Evolutionary conservation across 495 filamentous ascomycete genomes (phyloP).

Genomic region (Penicillium bialowiezense): DNA sequence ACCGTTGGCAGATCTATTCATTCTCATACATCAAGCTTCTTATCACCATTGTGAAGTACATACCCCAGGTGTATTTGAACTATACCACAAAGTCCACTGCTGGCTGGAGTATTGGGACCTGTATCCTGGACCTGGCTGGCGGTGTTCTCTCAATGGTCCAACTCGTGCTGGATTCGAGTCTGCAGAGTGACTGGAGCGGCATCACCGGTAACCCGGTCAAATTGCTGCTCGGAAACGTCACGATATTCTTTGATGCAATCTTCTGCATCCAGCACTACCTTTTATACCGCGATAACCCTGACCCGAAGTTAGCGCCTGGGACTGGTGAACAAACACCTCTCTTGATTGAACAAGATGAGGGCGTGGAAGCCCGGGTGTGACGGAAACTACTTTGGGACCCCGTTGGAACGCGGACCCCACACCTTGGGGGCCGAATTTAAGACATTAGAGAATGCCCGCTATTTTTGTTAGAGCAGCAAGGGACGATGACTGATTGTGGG

Average conservation of each 20-base stretch:
- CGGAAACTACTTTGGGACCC: not conserved
- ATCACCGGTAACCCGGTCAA: conserved; percentile 91
- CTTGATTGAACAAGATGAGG: conserved; percentile 18
- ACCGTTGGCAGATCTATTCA: conserved; percentile 61
- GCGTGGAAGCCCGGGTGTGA: not conserved
- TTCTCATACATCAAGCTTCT: conserved; percentile 86
- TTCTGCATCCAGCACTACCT: conserved; percentile 89
- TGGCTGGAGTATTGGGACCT: conserved; percentile 85
- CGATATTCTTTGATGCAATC: conserved; percentile 79
- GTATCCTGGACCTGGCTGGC: conserved; percentile 79
- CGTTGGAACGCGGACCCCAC: not conserved
- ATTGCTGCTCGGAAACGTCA: conserved; percentile 76
- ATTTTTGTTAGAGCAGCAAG: conserved; percentile 12
- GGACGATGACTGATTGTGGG: conserved; percentile 7
- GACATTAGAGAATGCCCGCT: conserved; percentile 13
- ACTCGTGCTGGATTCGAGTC: conserved; percentile 75
- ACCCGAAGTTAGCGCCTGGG: conserved; percentile 13
- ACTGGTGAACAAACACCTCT: conserved; percentile 27
- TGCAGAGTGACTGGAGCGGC: conserved; percentile 85
- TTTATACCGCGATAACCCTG: conserved; percentile 53
- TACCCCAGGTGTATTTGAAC: conserved; percentile 81
- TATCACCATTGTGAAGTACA: conserved; percentile 86
- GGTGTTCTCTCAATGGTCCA: conserved; percentile 81
- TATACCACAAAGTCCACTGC: conserved; percentile 75
- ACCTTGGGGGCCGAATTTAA: conserved; percentile 12